These are phyloP conservation scores for Entamoeba histolytica DNA, from an alignment of 208 protist genomes.

Conservation along the genomic window DNA sequence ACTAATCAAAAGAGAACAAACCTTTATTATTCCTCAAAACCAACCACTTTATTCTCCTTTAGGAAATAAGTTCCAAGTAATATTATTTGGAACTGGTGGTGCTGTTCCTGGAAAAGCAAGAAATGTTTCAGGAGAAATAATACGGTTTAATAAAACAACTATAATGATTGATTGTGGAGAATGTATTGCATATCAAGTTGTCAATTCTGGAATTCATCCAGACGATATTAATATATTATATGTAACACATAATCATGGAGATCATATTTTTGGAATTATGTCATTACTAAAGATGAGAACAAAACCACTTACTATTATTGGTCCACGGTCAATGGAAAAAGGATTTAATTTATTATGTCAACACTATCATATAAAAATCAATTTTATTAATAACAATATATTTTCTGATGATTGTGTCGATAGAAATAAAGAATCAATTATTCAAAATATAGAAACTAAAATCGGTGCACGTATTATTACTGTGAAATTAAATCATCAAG, in stretches of 20 bases:
- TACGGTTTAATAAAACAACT: not conserved
- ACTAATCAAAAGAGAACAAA: no score
- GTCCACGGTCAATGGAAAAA: not conserved
- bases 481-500: not conserved
- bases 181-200: not conserved
- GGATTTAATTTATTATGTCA: not conserved
- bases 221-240: not conserved
- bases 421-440: not conserved
- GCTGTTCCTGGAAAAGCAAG: not conserved
- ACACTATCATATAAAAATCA: not conserved
- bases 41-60: no score
- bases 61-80: not conserved
- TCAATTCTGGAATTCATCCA: not conserved
- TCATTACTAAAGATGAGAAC: not conserved
- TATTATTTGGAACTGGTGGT: not conserved
- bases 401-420: not conserved
- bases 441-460: not conserved
- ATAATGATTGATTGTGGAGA: not conserved
- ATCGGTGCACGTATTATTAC: not conserved
- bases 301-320: not conserved
- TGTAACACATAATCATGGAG: not conserved
- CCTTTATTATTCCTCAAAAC: no score
- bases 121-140: not conserved
- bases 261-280: not conserved
- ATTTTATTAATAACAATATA: not conserved